phyloP scores from a whole-genome alignment of 139 green algal species.

The Penium margaritaceum region DNA sequence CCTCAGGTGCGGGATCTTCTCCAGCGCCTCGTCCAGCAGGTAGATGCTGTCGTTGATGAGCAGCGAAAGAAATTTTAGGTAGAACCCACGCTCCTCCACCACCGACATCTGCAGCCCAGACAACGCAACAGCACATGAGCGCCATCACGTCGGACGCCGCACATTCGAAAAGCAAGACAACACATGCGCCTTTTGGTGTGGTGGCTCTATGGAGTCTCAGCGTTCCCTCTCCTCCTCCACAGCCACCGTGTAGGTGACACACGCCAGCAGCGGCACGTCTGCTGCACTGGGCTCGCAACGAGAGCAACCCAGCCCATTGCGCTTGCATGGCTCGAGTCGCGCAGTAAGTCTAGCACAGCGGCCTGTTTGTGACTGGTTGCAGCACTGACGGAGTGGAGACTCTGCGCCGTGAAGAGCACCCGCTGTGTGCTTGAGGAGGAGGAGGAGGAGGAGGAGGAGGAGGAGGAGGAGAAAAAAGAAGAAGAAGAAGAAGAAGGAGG shows the following conservation, averaged over 20 bases:
- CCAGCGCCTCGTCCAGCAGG: constrained; percentile 80
- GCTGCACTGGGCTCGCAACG: too few species aligned
- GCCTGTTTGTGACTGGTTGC: neutral
- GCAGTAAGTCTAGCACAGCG: neutral
- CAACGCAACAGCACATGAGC: neutral
- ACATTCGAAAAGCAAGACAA: too few species aligned
- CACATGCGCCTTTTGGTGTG: too few species aligned
- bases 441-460: neutral
- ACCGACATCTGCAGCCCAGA: constrained; percentile 32
- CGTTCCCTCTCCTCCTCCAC: too few species aligned
- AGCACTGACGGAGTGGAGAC: neutral
- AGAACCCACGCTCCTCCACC: constrained; percentile 43
- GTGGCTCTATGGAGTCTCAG: too few species aligned
- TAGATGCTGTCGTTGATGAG: constrained; percentile 81
- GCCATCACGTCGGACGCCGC: too few species aligned
- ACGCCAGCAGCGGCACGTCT: too few species aligned
- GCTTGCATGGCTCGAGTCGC: too few species aligned
- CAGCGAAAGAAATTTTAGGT: constrained; percentile 81
- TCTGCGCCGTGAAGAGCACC: neutral
- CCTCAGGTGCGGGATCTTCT: constrained; percentile 67
- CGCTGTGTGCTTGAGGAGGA: neutral
- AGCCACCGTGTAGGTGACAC: too few species aligned
- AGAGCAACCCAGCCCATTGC: too few species aligned
- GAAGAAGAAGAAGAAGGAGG: neutral
- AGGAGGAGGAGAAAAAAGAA: constrained; percentile 12